Evolutionary conservation across 352 stramenopile species (phyloP).

Genomic region (Globisporangium alternatum): DNA sequence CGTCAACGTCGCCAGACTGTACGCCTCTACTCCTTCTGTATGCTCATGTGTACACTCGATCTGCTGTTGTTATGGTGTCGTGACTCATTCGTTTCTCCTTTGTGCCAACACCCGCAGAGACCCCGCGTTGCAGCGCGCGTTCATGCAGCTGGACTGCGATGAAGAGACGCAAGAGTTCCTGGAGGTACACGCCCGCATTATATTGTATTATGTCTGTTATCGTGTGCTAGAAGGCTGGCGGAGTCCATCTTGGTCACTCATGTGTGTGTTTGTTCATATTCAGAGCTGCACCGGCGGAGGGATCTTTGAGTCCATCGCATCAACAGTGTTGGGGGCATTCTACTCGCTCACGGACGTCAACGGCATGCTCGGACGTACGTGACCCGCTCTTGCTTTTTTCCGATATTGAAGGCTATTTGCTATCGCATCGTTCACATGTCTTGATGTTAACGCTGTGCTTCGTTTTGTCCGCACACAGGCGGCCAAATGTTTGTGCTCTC

Average conservation of each 20-base stretch:
- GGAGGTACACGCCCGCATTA: constrained; percentile 28
- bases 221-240: background rate
- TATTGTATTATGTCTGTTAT: background rate
- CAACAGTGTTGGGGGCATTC: constrained; percentile 68
- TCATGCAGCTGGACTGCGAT: constrained; percentile 74
- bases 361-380: constrained; percentile 78
- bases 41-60: background rate
- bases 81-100: constrained; percentile 7
- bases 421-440: background rate
- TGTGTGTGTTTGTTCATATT: background rate
- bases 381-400: background rate
- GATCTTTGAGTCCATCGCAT: constrained; percentile 62
- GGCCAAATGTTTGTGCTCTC: constrained; percentile 89
- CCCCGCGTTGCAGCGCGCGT: constrained; percentile 50
- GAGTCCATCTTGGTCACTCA: background rate
- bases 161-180: constrained; percentile 73
- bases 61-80: background rate
- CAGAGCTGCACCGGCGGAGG: constrained; percentile 76
- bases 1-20: constrained; percentile 57
- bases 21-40: background rate
- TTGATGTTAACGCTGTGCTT: background rate
- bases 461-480: constrained; percentile 29
- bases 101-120: constrained; percentile 32
- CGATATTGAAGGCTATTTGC: constrained; percentile 4
- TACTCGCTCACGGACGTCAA: constrained; percentile 84